Evolutionary conservation across 2,329 filamentous ascomycete species (phyloP).

Genomic region (Clarireedia monteithiana): DNA sequence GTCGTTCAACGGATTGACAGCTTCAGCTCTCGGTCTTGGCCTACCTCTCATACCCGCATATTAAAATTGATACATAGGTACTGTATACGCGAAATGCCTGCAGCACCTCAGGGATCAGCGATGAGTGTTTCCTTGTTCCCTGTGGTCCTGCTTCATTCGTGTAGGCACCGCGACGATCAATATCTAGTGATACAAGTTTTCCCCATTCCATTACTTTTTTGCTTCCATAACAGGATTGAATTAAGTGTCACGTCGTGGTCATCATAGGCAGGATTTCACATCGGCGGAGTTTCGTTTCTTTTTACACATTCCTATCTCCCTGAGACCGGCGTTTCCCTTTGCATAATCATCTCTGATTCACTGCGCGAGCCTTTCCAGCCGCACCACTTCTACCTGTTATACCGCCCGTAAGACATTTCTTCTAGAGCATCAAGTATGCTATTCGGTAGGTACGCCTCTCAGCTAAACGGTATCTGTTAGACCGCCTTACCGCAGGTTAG

Average conservation of each 20-base stretch:
- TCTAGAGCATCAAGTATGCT: not conserved
- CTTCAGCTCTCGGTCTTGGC: not conserved
- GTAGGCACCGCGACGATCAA: not conserved
- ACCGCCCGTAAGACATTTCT: not conserved
- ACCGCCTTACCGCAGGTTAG: not conserved
- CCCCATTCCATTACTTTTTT: not conserved
- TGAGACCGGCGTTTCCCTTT: not conserved
- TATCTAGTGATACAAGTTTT: not conserved
- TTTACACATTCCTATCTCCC: not conserved
- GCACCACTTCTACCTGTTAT: not conserved
- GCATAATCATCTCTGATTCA: not conserved
- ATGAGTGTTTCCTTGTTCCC: not conserved
- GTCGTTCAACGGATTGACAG: not conserved
- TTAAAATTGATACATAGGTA: not conserved
- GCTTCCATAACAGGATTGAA: not conserved
- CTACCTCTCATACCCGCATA: not conserved
- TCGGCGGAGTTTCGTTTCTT: not conserved
- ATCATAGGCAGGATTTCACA: not conserved
- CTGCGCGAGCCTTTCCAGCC: not conserved
- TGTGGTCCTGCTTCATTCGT: not conserved
- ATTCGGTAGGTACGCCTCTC: not conserved
- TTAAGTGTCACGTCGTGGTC: not conserved
- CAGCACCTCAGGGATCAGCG: not conserved
- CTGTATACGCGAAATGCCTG: not conserved
- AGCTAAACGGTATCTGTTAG: not conserved